These are phyloP conservation scores for Penstemon davidsonii DNA, from an alignment of 257 asterid genomes.

Conservation along the genomic window DNA sequence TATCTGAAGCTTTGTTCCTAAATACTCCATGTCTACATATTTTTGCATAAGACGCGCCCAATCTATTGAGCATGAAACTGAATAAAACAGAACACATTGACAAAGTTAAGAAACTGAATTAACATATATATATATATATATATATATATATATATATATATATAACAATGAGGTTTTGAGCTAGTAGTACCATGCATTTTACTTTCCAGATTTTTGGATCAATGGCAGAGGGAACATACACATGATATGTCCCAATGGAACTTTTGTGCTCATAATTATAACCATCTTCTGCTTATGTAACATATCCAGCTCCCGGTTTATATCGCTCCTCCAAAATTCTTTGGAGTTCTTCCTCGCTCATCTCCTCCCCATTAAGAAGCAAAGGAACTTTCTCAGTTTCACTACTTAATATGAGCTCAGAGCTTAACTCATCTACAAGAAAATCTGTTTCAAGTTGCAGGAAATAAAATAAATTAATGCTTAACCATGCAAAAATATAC, in stretches of 20 bases:
- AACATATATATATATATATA: too few relatives aligned
- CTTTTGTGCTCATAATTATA: constrained; percentile 57
- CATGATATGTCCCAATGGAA: constrained; percentile 32
- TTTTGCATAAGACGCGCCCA: constrained; percentile 97
- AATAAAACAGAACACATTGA: constrained; percentile 15
- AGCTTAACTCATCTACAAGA: constrained; percentile 47
- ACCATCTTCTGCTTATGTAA: constrained; percentile 62
- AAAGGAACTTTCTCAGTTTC: constrained; percentile 47
- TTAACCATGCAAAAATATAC: neutral
- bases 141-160: too few relatives aligned
- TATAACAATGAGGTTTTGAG: constrained; percentile 12
- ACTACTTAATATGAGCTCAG: constrained; percentile 31
- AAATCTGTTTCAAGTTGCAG: constrained; percentile 39
- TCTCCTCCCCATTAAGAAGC: constrained; percentile 73
- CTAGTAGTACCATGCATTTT: constrained; percentile 75
- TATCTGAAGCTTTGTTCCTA: too few relatives aligned
- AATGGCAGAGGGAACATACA: constrained; percentile 45
- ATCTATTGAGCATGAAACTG: constrained; percentile 45
- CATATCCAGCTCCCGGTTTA: constrained; percentile 66
- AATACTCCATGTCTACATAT: too few relatives aligned
- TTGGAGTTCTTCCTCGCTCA: constrained; percentile 80
- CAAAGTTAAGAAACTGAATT: too few relatives aligned
- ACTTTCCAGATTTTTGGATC: constrained; percentile 87
- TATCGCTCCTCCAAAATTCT: constrained; percentile 66
- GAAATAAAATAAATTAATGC: neutral